Conservation (phyloP, 2,329 filamentous ascomycete genomes). For the Pyrenophora teres region DNA sequence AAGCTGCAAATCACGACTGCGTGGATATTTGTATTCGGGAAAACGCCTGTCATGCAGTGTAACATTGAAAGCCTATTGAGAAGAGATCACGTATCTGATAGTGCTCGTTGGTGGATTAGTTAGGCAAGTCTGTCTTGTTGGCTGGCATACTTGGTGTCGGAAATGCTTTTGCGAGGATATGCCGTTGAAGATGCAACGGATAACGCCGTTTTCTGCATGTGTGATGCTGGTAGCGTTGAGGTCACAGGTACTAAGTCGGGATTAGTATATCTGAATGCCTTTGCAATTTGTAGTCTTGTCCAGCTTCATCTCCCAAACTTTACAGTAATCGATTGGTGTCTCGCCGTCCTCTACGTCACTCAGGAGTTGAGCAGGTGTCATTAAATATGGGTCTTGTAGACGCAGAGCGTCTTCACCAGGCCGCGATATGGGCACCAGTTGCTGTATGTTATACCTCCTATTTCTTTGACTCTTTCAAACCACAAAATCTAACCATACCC, state of each 20-base stretch:
- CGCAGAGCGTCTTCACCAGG: constrained; percentile 26
- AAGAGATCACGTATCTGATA: not conserved
- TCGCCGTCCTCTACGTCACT: no score
- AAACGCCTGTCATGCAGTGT: not conserved
- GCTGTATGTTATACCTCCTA: constrained; percentile 21
- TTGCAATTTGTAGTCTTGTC: constrained; percentile 5
- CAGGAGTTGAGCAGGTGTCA: no score
- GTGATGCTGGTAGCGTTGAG: constrained; percentile 16
- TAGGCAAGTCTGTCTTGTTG: constrained; percentile 11
- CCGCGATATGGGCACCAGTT: constrained; percentile 30
- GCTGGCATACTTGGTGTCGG: constrained; percentile 35
- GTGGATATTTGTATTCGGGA: not conserved
- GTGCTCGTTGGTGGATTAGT: not conserved
- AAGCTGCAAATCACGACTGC: not conserved
- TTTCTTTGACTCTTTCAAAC: not conserved
- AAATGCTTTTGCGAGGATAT: constrained; percentile 32
- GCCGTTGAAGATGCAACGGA: constrained; percentile 16
- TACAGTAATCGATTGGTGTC: no score
- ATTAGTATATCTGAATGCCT: constrained; percentile 23
- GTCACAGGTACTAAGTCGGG: constrained; percentile 23
- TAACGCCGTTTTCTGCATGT: constrained; percentile 11
- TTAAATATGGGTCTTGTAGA: constrained; percentile 35
- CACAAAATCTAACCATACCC: constrained; percentile 6
- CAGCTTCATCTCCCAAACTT: not conserved
- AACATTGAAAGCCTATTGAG: not conserved